phyloP scores from a whole-genome alignment of 2,329 filamentous ascomycete genomes.

The Emmonsia crescens region DNA sequence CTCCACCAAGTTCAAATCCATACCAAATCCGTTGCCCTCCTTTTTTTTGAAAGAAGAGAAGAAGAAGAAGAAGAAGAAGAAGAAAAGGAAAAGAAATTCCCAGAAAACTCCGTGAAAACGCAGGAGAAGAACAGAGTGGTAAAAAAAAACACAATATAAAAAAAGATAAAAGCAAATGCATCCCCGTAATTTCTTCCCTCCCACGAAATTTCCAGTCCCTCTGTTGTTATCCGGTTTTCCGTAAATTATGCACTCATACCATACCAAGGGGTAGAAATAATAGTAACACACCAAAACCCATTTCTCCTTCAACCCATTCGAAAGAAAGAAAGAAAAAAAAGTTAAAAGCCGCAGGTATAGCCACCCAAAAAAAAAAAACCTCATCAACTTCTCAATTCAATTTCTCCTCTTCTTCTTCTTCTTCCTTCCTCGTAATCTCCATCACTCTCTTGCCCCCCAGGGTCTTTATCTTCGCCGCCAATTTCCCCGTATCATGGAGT shows the following conservation, averaged over 20 bases:
- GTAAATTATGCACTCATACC: background rate
- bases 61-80: background rate
- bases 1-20: background rate
- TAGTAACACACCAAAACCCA: background rate
- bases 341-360: no score
- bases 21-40: background rate
- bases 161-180: no score
- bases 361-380: background rate
- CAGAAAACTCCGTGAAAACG: background rate
- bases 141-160: background rate
- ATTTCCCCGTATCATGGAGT: conserved; percentile 54
- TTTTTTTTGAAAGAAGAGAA: background rate
- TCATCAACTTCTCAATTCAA: background rate
- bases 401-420: background rate
- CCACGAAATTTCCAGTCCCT: background rate
- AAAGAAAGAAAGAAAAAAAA: background rate
- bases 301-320: background rate
- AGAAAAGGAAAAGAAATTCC: background rate
- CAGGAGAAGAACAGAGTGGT: background rate
- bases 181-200: background rate
- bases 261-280: background rate
- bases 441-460: conserved; percentile 59
- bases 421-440: conserved; percentile 21
- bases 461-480: conserved; percentile 60
- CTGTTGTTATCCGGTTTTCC: background rate